Base-by-base conservation (phyloP, 257 asterid species). In the Fraxinus quadrangulata region DNA sequence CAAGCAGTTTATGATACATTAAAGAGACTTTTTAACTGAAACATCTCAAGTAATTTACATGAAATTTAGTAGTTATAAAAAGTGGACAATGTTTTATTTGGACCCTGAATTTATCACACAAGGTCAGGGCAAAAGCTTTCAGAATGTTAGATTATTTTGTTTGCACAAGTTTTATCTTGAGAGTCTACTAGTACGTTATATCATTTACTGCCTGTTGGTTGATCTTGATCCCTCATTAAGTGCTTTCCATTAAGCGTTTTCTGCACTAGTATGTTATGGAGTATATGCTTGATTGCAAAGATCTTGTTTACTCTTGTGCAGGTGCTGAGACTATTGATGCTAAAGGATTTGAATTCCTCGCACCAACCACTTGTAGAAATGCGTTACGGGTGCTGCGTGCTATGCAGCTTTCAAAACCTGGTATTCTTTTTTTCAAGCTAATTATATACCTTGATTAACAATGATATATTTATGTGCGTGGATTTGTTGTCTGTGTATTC, bases 361-460 rank as follows among this genome's bases (percentile, higher is more conserved):
- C 99, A 67, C 99, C 98, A 42, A 95, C 99, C 47, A 93, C 99
- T 77, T 85, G 88, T 31, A 87, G 93, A 84, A 95, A 95, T 88
- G 88, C 96, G 61, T 81, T 86, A 89, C 88, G 98, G 80, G 94
- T 95, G 78, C 90, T 95, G 79, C 99, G 99, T 84, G 99, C 99
- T 47, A 90, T 93, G 98, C 99, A 95, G 88, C 96, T 95, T 81
- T 83, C 89, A 59, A 95, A 89, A 86, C 99, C 99, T 80, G 98
- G 99, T 95, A 93, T 26, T 68, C 59, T 72, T 79, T 73, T 77
- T 56, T 54, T 4, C 31, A 5, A 39, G 63, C 66, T 70, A 37
- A 24, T 34, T 61, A 12, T 23, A 31, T 72, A 3, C 47, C 31
- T 16, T 11, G 67, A 21, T 71, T 11, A 26, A 78, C 28, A 23